These are phyloP conservation scores for Erythrophleum ivorense DNA, from an alignment of 331 rosid genomes.

Conservation along the genomic window DNA sequence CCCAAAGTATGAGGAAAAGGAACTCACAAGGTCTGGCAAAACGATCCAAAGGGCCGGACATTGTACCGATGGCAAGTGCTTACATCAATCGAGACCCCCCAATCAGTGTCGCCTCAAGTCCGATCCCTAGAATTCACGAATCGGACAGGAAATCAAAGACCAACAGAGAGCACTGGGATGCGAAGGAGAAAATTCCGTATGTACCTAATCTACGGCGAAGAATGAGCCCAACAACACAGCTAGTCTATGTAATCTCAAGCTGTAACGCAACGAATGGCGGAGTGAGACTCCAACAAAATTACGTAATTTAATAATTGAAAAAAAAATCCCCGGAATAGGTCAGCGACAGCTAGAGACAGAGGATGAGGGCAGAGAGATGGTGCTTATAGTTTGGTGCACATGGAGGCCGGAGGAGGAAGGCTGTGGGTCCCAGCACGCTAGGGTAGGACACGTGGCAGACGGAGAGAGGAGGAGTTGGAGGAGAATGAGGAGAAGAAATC, in stretches of 20 bases:
- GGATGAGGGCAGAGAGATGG: not conserved
- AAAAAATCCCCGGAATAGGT: slow-evolving; percentile 35
- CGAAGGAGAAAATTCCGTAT: not conserved
- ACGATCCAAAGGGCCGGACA: slow-evolving; percentile 97
- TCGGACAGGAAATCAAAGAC: not conserved
- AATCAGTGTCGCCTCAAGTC: slow-evolving; percentile 25
- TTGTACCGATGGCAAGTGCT: slow-evolving; percentile 37
- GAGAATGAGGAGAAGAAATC: not conserved
- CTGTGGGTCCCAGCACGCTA: slow-evolving; percentile 39
- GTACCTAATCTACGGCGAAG: slow-evolving; percentile 16
- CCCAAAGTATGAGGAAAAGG: not conserved
- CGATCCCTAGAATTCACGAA: not conserved
- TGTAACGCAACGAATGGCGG: not conserved
- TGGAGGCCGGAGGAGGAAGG: not conserved
- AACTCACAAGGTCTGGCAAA: slow-evolving; percentile 93
- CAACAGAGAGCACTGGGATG: not conserved
- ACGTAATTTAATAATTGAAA: not conserved
- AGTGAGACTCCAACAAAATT: not conserved
- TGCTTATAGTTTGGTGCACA: not conserved
- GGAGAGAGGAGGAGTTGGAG: slow-evolving; percentile 1
- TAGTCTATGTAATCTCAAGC: not conserved
- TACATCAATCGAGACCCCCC: slow-evolving; percentile 15
- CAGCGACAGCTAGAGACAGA: slow-evolving; percentile 52
- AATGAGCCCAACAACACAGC: slow-evolving; percentile 6
- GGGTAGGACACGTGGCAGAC: slow-evolving; percentile 34